Conservation (phyloP, 208 protist genomes). For the Zelonia costaricensis region DNA sequence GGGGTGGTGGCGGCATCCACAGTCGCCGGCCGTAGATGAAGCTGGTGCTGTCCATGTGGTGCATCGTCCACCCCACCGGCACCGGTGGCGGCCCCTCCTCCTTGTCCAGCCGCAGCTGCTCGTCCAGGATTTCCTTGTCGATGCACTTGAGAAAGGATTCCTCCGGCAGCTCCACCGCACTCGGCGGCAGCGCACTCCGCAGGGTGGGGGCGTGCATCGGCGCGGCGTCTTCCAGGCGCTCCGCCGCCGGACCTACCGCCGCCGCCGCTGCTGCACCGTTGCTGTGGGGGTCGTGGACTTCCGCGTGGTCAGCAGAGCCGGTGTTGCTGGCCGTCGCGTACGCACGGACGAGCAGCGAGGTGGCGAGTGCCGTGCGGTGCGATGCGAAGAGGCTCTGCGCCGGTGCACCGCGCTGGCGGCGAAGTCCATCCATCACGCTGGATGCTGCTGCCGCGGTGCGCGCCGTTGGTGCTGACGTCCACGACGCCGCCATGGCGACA, state of each 20-base stretch:
- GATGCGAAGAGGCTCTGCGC: too few relatives aligned
- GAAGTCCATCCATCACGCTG: too few relatives aligned
- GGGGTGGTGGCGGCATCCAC: constrained; percentile 52
- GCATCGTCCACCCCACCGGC: constrained; percentile 73
- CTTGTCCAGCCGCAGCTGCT: constrained; percentile 78
- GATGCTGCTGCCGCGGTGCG: too few relatives aligned
- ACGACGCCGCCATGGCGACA: neutral
- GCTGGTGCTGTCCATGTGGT: constrained; percentile 67
- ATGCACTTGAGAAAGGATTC: constrained; percentile 77
- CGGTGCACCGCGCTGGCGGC: too few relatives aligned
- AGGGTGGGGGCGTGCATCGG: constrained; percentile 30
- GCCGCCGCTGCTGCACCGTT: neutral
- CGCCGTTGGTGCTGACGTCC: too few relatives aligned
- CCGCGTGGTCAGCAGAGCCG: neutral
- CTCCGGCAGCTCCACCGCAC: constrained; percentile 59
- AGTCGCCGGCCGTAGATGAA: constrained; percentile 72
- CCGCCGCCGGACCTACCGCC: neutral
- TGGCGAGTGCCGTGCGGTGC: too few relatives aligned
- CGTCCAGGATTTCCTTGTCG: constrained; percentile 87
- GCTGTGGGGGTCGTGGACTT: neutral
- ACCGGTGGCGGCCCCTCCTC: constrained; percentile 65
- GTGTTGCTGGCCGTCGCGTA: neutral
- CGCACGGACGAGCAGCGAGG: neutral
- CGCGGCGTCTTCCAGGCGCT: neutral
- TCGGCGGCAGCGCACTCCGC: constrained; percentile 49